Evolutionary conservation across 1,139 yeast species (phyloP), one percentile per base, ranked within the genome.

Genomic region (Lodderomyces parapsilosis): DNA sequence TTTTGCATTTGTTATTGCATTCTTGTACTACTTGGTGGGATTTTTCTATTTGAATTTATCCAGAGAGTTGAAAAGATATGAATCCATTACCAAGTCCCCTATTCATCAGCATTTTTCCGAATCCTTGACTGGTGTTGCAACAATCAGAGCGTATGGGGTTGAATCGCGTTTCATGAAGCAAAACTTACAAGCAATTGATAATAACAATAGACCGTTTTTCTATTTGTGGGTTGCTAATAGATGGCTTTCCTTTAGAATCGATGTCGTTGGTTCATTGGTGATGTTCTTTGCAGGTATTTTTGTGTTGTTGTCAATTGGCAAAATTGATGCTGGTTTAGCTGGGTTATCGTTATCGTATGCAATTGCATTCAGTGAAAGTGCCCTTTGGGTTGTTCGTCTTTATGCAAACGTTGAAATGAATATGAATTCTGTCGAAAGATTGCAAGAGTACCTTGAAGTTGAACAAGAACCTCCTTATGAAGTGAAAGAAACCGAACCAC

Each of bases 61-160:
- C 8, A 82, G 99, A 64, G 98, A 93, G 63, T 78, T 93, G 65
- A 90, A 93, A 65, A 79, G 99, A 58, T 81, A 74, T 57, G 98
- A 93, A 56, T 86, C 97, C 0, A 79, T 88, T 39, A 80, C 96
- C 23, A 86, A 89, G 60, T 90, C 97, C 1, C 99, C 99, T 34
- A 91, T 93, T 50, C 96, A 90, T 65, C 98, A 91, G 66, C 97
- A 91, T 61, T 91, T 93, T 61, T 83, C 96, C 14, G 99, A 93
- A 66, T 88, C 97, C 7, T 74, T 93, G 56, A 82, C 80, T 30
- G 99, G 99, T 59, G 89, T 90, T 27, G 82, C 96, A 13, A 91
- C 98, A 2, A 91, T 93, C 52, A 83, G 99, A 65, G 99, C 99
- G 4, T 93, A 88, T 62, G 97, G 97, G 53, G 93, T 89, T 55